phyloP scores from a whole-genome alignment of 2,329 filamentous ascomycete species.

The Epichloe baconii region DNA sequence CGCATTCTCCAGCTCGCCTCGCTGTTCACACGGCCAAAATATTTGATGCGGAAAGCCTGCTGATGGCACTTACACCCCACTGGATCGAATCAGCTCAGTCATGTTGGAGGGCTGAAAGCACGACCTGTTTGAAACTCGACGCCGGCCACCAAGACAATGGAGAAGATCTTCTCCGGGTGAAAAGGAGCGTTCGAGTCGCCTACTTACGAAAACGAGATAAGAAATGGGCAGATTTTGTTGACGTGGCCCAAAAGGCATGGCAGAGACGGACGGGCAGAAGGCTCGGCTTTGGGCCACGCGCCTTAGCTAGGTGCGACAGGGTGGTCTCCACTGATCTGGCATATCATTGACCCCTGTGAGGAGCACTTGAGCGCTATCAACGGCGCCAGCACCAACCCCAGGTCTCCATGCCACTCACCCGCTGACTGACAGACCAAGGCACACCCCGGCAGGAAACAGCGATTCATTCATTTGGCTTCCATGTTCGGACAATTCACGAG shows the following conservation, averaged over 20 bases:
- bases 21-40: not conserved
- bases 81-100: not conserved
- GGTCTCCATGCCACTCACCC: not conserved
- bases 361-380: not conserved
- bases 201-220: not conserved
- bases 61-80: constrained; percentile 3
- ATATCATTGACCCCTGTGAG: not conserved
- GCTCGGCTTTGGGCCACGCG: constrained; percentile 3
- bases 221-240: not conserved
- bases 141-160: not conserved
- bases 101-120: too few species aligned
- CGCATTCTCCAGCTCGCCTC: not conserved
- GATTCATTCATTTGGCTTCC: too few species aligned
- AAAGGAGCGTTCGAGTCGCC: not conserved
- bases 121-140: not conserved
- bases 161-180: not conserved
- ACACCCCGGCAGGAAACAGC: not conserved
- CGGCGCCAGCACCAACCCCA: constrained; percentile 2
- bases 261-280: not conserved
- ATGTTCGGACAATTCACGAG: too few species aligned
- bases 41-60: not conserved
- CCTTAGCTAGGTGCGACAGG: constrained; percentile 2
- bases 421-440: not conserved
- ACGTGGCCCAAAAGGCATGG: constrained; percentile 1
- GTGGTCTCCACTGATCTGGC: constrained; percentile 3